phyloP scores from a whole-genome alignment of 2,329 filamentous ascomycete species.

The Bretziella fagacearum region DNA sequence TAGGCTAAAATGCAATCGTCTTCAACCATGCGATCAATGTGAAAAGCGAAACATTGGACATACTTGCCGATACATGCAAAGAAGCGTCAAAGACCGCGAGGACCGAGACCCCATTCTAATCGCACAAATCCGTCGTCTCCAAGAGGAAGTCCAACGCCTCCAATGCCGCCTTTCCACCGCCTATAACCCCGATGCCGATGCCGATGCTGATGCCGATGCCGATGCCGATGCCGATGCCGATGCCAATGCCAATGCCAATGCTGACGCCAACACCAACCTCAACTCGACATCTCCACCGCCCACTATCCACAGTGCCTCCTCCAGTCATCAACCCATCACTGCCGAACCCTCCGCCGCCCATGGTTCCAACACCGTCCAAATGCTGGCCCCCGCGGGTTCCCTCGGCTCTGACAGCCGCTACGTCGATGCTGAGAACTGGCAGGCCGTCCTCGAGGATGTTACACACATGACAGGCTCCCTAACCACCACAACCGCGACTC shows the following conservation, averaged over 20 bases:
- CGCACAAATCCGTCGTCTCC: neutral
- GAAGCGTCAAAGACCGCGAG: slow-evolving; percentile 13
- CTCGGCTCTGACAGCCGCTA: slow-evolving; percentile 18
- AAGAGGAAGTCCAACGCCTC: neutral
- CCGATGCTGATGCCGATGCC: neutral
- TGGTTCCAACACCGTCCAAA: slow-evolving; percentile 8
- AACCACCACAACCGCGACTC: neutral
- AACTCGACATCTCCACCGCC: too few relatives aligned
- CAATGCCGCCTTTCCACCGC: neutral
- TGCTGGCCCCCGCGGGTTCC: slow-evolving; percentile 15
- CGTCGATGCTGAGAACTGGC: slow-evolving; percentile 21
- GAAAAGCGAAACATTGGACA: slow-evolving; percentile 19
- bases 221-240: too few relatives aligned
- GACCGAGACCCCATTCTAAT: neutral
- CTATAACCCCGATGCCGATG: neutral
- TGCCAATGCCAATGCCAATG: too few relatives aligned
- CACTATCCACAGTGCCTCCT: too few relatives aligned
- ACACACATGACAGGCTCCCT: slow-evolving; percentile 4
- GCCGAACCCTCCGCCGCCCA: slow-evolving; percentile 12
- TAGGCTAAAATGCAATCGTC: slow-evolving; percentile 22
- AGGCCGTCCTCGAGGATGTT: slow-evolving; percentile 21
- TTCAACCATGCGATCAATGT: slow-evolving; percentile 21
- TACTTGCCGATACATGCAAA: slow-evolving; percentile 19
- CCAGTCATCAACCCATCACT: too few relatives aligned
- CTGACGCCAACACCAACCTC: too few relatives aligned